These are phyloP conservation scores for Starmerella cellae DNA, from an alignment of 805 yeast genomes.

Conservation along the genomic window DNA sequence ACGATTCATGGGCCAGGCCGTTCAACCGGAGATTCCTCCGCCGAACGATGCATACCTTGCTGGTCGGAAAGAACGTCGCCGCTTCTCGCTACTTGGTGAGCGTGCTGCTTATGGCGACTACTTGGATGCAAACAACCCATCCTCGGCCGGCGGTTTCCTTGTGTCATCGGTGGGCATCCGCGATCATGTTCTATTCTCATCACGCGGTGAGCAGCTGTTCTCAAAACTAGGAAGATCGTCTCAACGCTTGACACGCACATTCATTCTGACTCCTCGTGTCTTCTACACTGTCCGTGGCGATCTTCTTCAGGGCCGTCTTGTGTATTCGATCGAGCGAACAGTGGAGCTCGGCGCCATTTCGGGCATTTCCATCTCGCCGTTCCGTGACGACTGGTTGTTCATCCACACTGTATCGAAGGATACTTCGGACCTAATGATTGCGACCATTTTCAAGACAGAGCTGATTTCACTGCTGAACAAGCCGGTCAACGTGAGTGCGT, in stretches of 20 bases:
- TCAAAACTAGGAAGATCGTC: conserved; percentile 91
- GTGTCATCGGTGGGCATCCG: conserved; percentile 53
- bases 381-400: conserved; percentile 91
- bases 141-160: conserved; percentile 65
- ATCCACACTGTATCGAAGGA: conserved; percentile 37
- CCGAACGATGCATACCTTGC: conserved; percentile 31
- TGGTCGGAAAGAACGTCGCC: conserved; percentile 75
- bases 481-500: conserved; percentile 51
- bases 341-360: conserved; percentile 48
- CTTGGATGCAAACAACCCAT: conserved; percentile 64
- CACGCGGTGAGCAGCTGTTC: conserved; percentile 65
- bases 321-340: conserved; percentile 48
- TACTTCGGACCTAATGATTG: conserved; percentile 67
- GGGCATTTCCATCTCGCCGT: conserved; percentile 52
- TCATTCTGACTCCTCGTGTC: conserved; percentile 49
- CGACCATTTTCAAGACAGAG: conserved; percentile 80
- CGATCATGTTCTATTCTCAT: conserved; percentile 63
- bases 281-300: conserved; percentile 64
- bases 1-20: conserved; percentile 71
- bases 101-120: conserved; percentile 93
- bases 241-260: conserved; percentile 55
- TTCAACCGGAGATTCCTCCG: conserved; percentile 47
- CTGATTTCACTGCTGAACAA: conserved; percentile 37
- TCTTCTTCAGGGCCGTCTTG: conserved; percentile 47
- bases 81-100: conserved; percentile 74